phyloP scores from a whole-genome alignment of 2,329 filamentous ascomycete species.

The Clonostachys solani region DNA sequence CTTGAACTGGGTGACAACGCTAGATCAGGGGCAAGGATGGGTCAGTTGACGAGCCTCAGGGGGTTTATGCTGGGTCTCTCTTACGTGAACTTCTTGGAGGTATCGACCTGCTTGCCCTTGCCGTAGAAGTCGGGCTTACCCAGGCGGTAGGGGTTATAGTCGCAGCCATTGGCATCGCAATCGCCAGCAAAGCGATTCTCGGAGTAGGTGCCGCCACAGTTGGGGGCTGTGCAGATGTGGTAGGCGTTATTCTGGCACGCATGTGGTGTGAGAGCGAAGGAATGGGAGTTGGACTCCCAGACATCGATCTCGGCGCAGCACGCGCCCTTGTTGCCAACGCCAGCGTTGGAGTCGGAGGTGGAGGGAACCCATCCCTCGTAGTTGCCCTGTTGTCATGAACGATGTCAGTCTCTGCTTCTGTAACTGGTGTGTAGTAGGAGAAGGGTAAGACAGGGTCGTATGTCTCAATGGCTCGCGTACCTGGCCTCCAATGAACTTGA shows the following conservation, averaged over 20 bases:
- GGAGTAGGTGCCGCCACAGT: conserved; percentile 44
- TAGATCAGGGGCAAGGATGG: background rate
- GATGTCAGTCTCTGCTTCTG: no score
- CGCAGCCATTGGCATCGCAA: conserved; percentile 63
- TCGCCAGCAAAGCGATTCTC: conserved; percentile 47
- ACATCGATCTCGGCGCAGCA: conserved; percentile 17
- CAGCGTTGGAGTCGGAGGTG: conserved; percentile 9
- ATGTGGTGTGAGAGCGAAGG: conserved; percentile 15
- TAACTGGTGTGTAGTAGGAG: no score
- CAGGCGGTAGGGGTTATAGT: conserved; percentile 63
- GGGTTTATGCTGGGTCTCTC: background rate
- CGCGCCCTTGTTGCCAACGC: conserved; percentile 12
- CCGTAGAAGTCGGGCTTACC: conserved; percentile 59
- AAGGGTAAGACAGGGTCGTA: background rate
- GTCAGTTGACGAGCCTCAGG: no score
- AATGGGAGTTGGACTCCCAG: conserved; percentile 16
- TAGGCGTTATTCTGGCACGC: conserved; percentile 24
- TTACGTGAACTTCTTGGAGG: conserved; percentile 45
- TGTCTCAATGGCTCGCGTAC: background rate
- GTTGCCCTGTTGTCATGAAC: conserved; percentile 7
- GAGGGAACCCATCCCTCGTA: conserved; percentile 13
- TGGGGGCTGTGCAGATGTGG: conserved; percentile 21
- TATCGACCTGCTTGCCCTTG: conserved; percentile 53
- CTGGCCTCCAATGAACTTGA: conserved; percentile 45
- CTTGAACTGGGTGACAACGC: conserved; percentile 58